Evolutionary conservation across 1,284 basidiomycete genomes (phyloP).

Genomic region (Microbotryomycetes sp.): DNA sequence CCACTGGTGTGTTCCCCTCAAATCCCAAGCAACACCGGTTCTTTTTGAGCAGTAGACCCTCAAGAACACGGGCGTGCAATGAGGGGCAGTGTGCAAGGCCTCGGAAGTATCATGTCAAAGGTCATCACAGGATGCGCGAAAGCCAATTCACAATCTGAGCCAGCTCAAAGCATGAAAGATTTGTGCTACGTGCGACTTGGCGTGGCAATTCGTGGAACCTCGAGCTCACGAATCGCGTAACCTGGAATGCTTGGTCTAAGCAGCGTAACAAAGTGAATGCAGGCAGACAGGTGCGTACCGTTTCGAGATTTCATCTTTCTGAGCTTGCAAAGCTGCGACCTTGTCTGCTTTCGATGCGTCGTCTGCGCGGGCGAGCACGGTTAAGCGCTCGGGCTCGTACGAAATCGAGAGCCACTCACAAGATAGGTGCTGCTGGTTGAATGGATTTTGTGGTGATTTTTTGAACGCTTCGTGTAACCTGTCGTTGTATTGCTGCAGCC

Average conservation of each 20-base stretch:
- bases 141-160: neutral
- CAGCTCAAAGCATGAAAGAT: neutral
- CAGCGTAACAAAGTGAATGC: neutral
- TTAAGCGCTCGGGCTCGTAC: neutral
- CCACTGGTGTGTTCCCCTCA: neutral
- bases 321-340: constrained; percentile 57
- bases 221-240: neutral
- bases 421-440: constrained; percentile 36
- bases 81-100: neutral
- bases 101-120: constrained; percentile 3
- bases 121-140: constrained; percentile 2
- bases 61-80: neutral
- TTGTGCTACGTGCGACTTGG: too few relatives aligned
- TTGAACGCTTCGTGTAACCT: constrained; percentile 58
- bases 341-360: constrained; percentile 77
- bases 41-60: too few relatives aligned
- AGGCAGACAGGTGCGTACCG: constrained; percentile 11
- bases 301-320: constrained; percentile 38
- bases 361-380: constrained; percentile 49
- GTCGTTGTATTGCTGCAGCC: constrained; percentile 81
- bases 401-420: neutral
- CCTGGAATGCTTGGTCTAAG: neutral
- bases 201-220: neutral
- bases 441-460: constrained; percentile 33
- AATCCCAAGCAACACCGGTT: constrained; percentile 1